These are phyloP conservation scores for Trichophyton mentagrophytes DNA, from an alignment of 2,329 filamentous ascomycete genomes.

Conservation along the genomic window DNA sequence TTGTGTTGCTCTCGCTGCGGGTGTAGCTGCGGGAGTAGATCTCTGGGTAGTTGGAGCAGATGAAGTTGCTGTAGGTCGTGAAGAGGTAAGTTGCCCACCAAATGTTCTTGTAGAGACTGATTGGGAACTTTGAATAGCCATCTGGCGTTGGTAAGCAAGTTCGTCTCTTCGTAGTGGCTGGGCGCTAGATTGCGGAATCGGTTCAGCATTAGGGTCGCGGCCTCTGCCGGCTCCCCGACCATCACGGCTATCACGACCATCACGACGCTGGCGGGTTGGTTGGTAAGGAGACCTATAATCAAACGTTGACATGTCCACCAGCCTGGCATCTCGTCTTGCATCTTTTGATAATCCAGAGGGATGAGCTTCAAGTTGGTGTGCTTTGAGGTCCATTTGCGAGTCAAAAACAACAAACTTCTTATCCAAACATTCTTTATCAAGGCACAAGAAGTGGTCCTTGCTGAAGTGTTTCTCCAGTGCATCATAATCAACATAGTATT, in stretches of 20 bases:
- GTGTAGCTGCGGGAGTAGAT: constrained; percentile 17
- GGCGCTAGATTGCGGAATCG: constrained; percentile 60
- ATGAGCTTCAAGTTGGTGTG: constrained; percentile 76
- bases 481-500: constrained; percentile 86
- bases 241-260: constrained; percentile 36
- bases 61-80: constrained; percentile 35
- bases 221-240: constrained; percentile 52
- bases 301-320: constrained; percentile 79
- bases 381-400: constrained; percentile 87
- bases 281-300: constrained; percentile 63
- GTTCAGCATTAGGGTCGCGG: constrained; percentile 75
- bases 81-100: constrained; percentile 64
- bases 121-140: constrained; percentile 81
- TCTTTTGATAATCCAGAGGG: constrained; percentile 70
- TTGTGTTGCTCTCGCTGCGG: constrained; percentile 16
- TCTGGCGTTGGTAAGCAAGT: constrained; percentile 78
- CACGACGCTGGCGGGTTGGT: constrained; percentile 44
- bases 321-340: constrained; percentile 64
- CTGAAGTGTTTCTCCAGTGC: constrained; percentile 76
- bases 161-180: constrained; percentile 76
- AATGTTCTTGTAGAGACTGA: constrained; percentile 69
- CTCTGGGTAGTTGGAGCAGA: constrained; percentile 26
- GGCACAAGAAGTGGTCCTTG: constrained; percentile 74
- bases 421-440: constrained; percentile 76
- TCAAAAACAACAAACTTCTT: constrained; percentile 98